Percentiles rank a stretch among this genome's conserved stretches.
These are phyloP conservation scores for Penicillium egyptiacum DNA, from an alignment of 495 filamentous ascomycete genomes.

Conservation along the genomic window DNA sequence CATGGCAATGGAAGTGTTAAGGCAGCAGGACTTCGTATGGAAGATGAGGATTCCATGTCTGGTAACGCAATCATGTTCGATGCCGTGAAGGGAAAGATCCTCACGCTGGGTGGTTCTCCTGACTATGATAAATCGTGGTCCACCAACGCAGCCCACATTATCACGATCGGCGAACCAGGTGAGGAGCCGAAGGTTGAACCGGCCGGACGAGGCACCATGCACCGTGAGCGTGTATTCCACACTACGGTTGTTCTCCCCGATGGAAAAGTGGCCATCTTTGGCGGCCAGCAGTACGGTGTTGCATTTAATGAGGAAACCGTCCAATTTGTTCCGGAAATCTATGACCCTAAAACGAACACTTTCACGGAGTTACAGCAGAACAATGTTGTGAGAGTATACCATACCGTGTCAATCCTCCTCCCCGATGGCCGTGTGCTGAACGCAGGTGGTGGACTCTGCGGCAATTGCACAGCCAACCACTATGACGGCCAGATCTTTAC, in stretches of 20 bases:
- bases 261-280: slow-evolving; percentile 55
- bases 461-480: slow-evolving; percentile 54
- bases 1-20: slow-evolving; percentile 37
- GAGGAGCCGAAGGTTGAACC: slow-evolving; percentile 25
- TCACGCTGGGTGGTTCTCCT: slow-evolving; percentile 51
- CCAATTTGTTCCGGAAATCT: slow-evolving; percentile 50
- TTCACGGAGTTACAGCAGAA: slow-evolving; percentile 32
- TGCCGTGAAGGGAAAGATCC: slow-evolving; percentile 53
- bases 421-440: slow-evolving; percentile 55
- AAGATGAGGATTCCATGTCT: slow-evolving; percentile 54
- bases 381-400: slow-evolving; percentile 54
- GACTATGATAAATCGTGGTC: slow-evolving; percentile 45
- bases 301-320: slow-evolving; percentile 53
- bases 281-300: slow-evolving; percentile 48
- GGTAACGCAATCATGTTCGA: slow-evolving; percentile 59
- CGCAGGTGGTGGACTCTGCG: slow-evolving; percentile 59
- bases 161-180: slow-evolving; percentile 42
- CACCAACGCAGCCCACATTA: slow-evolving; percentile 45
- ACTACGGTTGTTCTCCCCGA: slow-evolving; percentile 58
- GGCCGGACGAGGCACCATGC: slow-evolving; percentile 38
- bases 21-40: slow-evolving; percentile 32
- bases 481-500: slow-evolving; percentile 58
- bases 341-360: slow-evolving; percentile 42
- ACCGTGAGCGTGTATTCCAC: slow-evolving; percentile 49
- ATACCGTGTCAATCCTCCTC: slow-evolving; percentile 55